Conservation (phyloP, 208 protist species). For the Blastocrithidia nonstop region DNA sequence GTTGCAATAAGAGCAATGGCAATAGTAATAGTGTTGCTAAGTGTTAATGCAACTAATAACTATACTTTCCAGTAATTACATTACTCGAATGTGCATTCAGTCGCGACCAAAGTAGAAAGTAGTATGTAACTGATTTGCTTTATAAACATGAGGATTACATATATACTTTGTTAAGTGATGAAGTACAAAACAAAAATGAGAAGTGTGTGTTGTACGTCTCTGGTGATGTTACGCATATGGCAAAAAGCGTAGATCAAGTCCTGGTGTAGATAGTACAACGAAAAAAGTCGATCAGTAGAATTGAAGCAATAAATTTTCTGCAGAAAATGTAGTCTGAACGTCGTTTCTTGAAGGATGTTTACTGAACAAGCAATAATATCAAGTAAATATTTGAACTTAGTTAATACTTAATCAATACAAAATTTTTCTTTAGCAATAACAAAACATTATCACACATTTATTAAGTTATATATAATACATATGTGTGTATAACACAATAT, state of each 20-base stretch:
- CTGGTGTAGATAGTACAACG: slow-evolving; percentile 53
- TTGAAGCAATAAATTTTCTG: slow-evolving; percentile 57
- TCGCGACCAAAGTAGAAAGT: slow-evolving; percentile 47
- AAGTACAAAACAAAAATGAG: slow-evolving; percentile 5
- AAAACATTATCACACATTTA: not conserved
- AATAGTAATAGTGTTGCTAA: not conserved
- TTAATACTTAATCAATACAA: not conserved
- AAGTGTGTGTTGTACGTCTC: slow-evolving; percentile 75
- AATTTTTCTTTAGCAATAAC: not conserved
- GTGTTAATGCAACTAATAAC: slow-evolving; percentile 1
- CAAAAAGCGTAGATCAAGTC: slow-evolving; percentile 76
- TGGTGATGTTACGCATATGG: slow-evolving; percentile 86
- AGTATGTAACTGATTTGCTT: slow-evolving; percentile 83
- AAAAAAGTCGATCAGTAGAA: slow-evolving; percentile 26
- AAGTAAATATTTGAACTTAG: not conserved
- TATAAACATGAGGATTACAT: slow-evolving; percentile 48
- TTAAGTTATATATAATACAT: not conserved
- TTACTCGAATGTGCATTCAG: slow-evolving; percentile 75
- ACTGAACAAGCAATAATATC: slow-evolving; percentile 12
- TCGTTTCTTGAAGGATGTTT: slow-evolving; percentile 89
- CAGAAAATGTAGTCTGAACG: slow-evolving; percentile 42
- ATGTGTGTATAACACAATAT: not conserved
- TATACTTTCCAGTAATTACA: slow-evolving; percentile 25
- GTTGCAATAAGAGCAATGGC: slow-evolving; percentile 8
- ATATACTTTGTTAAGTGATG: slow-evolving; percentile 22